These are phyloP conservation scores for Chaetomium strumarium DNA, from an alignment of 2,329 filamentous ascomycete genomes.

Conservation along the genomic window DNA sequence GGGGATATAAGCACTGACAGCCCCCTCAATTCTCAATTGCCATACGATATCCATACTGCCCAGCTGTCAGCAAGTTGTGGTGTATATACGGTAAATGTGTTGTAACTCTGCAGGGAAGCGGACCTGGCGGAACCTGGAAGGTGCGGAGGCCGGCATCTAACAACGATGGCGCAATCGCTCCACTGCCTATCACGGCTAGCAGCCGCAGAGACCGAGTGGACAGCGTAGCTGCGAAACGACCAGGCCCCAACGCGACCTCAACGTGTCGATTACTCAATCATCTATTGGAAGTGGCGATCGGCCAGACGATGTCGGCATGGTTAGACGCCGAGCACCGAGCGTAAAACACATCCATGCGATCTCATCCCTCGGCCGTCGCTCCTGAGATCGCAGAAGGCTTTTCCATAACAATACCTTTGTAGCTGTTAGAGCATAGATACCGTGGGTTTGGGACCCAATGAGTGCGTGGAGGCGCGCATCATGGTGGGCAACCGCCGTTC, in stretches of 20 bases:
- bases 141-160: conserved; percentile 16
- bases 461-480: background rate
- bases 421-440: background rate
- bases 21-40: background rate
- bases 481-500: conserved; percentile 1
- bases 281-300: too few relatives aligned
- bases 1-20: background rate
- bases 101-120: conserved; percentile 9
- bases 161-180: conserved; percentile 22
- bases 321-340: too few relatives aligned
- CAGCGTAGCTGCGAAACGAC: background rate
- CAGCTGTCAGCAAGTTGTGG: background rate
- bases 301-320: too few relatives aligned
- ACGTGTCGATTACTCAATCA: too few relatives aligned
- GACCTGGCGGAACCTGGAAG: conserved; percentile 12
- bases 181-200: conserved; percentile 22
- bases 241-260: too few relatives aligned
- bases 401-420: too few relatives aligned
- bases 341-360: too few relatives aligned
- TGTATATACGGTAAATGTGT: too few relatives aligned
- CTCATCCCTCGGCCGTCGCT: too few relatives aligned
- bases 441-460: background rate
- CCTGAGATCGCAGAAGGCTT: too few relatives aligned
- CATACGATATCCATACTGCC: background rate
- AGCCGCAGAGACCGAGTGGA: conserved; percentile 1